Evolutionary conservation across 176 grass and related monocot species (phyloP), one percentile per base, ranked within the genome.

Genomic region (Eremochloa ophiuroides): DNA sequence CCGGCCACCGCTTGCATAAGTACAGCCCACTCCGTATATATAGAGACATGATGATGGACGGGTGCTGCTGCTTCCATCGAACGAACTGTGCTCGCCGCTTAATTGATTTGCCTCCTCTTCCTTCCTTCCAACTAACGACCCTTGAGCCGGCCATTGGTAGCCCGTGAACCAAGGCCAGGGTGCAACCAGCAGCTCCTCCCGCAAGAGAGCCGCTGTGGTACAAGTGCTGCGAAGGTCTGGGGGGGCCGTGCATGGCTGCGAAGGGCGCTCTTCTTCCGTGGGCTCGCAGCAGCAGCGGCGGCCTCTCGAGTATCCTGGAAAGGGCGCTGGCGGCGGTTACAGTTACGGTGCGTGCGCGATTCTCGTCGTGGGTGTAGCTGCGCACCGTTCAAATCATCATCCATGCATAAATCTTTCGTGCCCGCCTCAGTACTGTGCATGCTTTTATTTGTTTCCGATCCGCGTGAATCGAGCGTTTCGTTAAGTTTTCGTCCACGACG

Each of bases 341-440:
- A n/a, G n/a, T n/a, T 35, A 35, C 34, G 87, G 87, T 89, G 64
- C 82, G 87, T 89, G 16, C 75, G 80, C 77, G 62, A 27, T 80
- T 80, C 44, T 61, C 85, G 48, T 18, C 40, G 5, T 69, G 16
- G 29, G 1, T 62, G 13, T 47, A 7, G 0, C 22, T 43, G 12
- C 7, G n/a, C 12, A 1, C 31, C 1, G 70, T 68, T 89, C 62
- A 41, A 50, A 83, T 84, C 34, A 35, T 35, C 34, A 35, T 2
- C 69, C 62, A 39, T 7, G 56, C 40, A 11, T 11, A 16, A 47
- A 35, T 35, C 60, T 17, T 43, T 23, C 37, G n/a, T n/a, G n/a
- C n/a, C n/a, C n/a, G n/a, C n/a, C n/a, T n/a, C n/a, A n/a, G n/a
- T n/a, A n/a, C n/a, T n/a, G n/a, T n/a, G 0, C 44, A 16, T 22